Evolutionary conservation across 192 early-diverging fungal genomes (phyloP), one percentile per base, ranked within the genome.

Genomic region (Allomyces macrogynus): DNA sequence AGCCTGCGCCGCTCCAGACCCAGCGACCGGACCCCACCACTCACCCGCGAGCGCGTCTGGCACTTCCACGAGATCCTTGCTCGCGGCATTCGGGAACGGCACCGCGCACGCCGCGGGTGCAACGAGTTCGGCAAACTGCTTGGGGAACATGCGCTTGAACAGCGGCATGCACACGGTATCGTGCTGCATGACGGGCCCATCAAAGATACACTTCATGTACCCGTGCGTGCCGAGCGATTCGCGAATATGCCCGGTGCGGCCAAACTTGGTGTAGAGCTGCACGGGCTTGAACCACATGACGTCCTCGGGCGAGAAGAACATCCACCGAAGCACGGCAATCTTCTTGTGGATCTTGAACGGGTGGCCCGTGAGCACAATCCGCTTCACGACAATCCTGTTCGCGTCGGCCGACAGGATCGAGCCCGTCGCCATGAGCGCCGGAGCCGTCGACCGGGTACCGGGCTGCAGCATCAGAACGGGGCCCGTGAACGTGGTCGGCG

Each of bases 221-320:
- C 95, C 95, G 70, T 96, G 93, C 5, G 92, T 99, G 65, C 95
- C 95, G 42, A 99, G 73, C 61, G 88, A 88, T 69, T 96, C 95
- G 43, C 75, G 74, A 65, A 99, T 95, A 72, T 96, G 93, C 18
- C 95, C 95, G 23, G 77, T 81, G 62, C 90, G 87, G 26, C 95
- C 93, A 43, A 83, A 71, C 75, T 99, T 99, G 14, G 93, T 94
- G 32, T 78, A 74, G 60, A 99, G 73, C 73, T 96, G 92, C 11
- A 99, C 82, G 27, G 95, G 93, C 74, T 91, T 93, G 78, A 96
- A 99, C 84, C 90, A 99, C 67, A 80, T 75, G 61, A 96, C 82
- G 76, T 99, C 95, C 22, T 91, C 87, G 23, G 89, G 81, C 72
- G 87, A 88, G 74, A 92, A 95, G 81, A 97, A 95, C 94, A 97